Base-by-base conservation (phyloP, 768 basidiomycete species). In the Sarcodon aspratus region DNA sequence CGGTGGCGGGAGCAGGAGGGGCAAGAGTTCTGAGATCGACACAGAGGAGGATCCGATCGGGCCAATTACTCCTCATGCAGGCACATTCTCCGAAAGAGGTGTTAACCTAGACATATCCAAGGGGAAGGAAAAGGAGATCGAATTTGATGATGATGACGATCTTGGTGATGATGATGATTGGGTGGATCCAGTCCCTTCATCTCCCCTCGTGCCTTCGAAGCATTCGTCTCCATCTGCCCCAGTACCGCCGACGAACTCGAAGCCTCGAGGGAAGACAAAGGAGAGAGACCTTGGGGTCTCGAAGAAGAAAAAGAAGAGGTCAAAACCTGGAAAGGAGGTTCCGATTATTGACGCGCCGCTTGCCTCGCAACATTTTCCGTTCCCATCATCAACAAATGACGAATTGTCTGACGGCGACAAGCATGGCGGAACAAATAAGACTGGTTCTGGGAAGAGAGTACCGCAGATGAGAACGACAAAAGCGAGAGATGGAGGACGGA, bases 401-500 rank as follows among this genome's bases (percentile, higher is more conserved):
- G 59, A 51, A 33, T 42, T 35, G 17, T 21, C 31, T 13, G 55
- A 33, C 15, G 42, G 33, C 9, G 37, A 34, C 17, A 21, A 48
- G 47, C 35, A 45, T 7, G 17, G 49, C 46, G 47, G 33, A 17
- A 21, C 31, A 32, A 45, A 45, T 12, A 32, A 12, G 44, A 21
- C 13, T 6, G 12, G n/a, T 40, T 36, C 47, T 48, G 54, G 55
- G n/a, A 61, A 59, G 57, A 60, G 61, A 33, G 57, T 66, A 53
- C 69, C 65, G 50, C 70, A 82, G 66, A 85, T 88, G 84, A 80
- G 85, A 58, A 80, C 74, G 3, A 75, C 80, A 27, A 75, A 82
- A 37, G 87, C 80, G 44, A 71, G 85, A 50, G 84, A 89, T 62
- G 86, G 87, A 3, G 87, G 87, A 36, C 69, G 86, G 55, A 90